Base-by-base conservation (phyloP, 2,329 filamentous ascomycete genomes). In the Corniculantispora saksenae region DNA sequence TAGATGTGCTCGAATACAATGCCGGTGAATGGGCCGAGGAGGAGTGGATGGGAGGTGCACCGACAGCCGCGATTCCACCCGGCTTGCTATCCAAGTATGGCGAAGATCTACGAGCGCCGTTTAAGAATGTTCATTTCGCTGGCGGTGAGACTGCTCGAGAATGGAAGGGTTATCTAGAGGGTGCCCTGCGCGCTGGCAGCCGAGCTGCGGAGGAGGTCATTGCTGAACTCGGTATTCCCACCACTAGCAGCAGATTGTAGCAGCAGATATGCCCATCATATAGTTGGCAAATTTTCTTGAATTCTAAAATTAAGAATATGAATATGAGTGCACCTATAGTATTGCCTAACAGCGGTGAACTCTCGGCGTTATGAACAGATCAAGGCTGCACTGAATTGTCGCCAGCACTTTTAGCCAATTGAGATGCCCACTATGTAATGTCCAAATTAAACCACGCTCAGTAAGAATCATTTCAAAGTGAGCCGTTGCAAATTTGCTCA, bases 71-170 rank as follows among this genome's bases (percentile, higher is more conserved):
- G 1, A 65, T 69, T 61, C 55, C 50, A 2, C 64, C 66, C 1
- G 66, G 63, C 4, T 50, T 67, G 64, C 15, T 68, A 19, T 48
- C 61, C 4, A 58, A 64, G 27, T 62, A 62, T 9, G 65, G 67
- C 4, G 51, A 4, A 13, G 58, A 40, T 63, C 84, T 50, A 78
- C 50, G 65, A 25, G 40, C 60, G 45, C 21, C 65, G 3, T 66
- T 66, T 29, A 58, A 51, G 1, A 35, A 64, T 23, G 79, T 65
- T 35, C 58, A 66, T 27, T 66, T 66, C n/a, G 65, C 51, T 8
- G 58, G 65, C 5, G 61, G 61, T 1, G 65, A 66, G 23, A 66
- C 65, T 10, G 58, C 57, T 1, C 61, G 53, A 13, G 53, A 59
- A n/a, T 65, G 62, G 57, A 66, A 65, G 43, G 65, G 65, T 3